Evolutionary conservation across 768 basidiomycete species (phyloP), one percentile per base, ranked within the genome.

Genomic region (Suillus alpinus): DNA sequence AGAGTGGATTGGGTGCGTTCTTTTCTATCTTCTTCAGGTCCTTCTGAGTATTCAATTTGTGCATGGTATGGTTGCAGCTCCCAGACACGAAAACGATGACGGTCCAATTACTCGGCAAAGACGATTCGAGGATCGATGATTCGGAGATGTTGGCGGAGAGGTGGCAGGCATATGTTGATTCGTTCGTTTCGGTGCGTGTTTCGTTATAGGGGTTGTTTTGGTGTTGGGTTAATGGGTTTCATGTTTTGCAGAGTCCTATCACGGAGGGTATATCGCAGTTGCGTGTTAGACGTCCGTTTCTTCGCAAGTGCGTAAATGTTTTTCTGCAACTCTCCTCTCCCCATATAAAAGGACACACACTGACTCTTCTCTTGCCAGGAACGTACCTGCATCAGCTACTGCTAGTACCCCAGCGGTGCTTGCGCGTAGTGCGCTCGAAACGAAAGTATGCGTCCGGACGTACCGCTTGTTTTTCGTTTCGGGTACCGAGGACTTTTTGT

Each of bases 401-500:
- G 44, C 78, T 12, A 65, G 69, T 4, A 73, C 73, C 10, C 82
- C 81, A 0, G 77, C 84, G 44, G 75, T 84, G 26, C 66, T 80
- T 32, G 79, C 85, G 0, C 78, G 70, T 40, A 87, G 88, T 36
- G 82, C 82, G 3, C 80, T 95, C 18, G 91, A 93, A 72, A 91
- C 92, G 70, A 89, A 89, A 63, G 84, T 97, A 59, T 96, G 95
- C 73, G 81, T 93, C 39, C 81, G 87, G 60, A 91, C 88, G 9
- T 94, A 94, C 71, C 81, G 88, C 37, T 73, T 94, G 14, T 94
- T 95, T 78, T 94, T 86, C 70, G 89, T 90, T 6, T 77, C 89
- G 2, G 69, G 78, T 29, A 86, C 86, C 49, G 89, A 88, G 65
- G 89, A 90, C 62, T 80, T 81, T 60, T 73, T 89, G 58, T 83